Base-by-base conservation (phyloP, 305 asterid genomes). In the Fraxinus paxiana region DNA sequence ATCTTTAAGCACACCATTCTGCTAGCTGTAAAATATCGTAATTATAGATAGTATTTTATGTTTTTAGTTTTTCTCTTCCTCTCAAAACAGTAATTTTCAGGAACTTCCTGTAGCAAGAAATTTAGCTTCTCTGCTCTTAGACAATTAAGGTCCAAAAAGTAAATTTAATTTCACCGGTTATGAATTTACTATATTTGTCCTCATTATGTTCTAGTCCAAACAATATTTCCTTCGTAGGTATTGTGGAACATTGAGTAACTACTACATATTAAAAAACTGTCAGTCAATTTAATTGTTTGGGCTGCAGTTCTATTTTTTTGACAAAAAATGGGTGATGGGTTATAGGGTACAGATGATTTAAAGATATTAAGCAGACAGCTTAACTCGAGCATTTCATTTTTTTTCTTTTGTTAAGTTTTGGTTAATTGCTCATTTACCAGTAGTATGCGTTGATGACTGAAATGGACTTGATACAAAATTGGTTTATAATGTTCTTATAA, bases 51-150 rank as follows among this genome's bases (percentile, higher is more conserved):
- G 48, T 41, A 33, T 77, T 18, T 59, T 1, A 3, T 26, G 61
- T 51, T 51, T 5, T 15, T 15, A 15, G 20, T 48, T 75, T 75
- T 5, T 31, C 12, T 73, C 24, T 5, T 34, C 15, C 46, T 15
- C 59, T 13, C 59, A 48, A 48, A 48, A 48, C 61, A 15, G 8
- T 48, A 48, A 48, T 48, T 48, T 48, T 48, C 2, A 6, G 24
- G 37, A 61, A 22, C 63, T 31, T 78, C 12, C 26, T 18, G 61
- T 61, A 15, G 17, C n/a, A 3, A 1, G 61, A n/a, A 80, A 31
- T 34, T 71, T 77, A 12, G 30, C 5, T 43, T 22, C 28, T 59
- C 54, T 83, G 30, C 69, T 82, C 80, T 76, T 46, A 9, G 35
- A 13, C 65, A 54, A 20, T 56, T 35, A 31, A 56, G 38, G 30